These are phyloP conservation scores for Citrus sinensis DNA, from an alignment of 345 rosid species.

Conservation along the genomic window DVS_A1.0 CM039167.1:9292001-9292500, in stretches of 20 bases:
- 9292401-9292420: constrained; percentile 64
- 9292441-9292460: constrained; percentile 91
- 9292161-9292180: constrained; percentile 23
- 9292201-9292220: constrained; percentile 25
- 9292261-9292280: constrained; percentile 18
- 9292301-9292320: constrained; percentile 35
- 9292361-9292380: constrained; percentile 60
- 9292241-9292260: constrained; percentile 19
- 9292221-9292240: constrained; percentile 17
- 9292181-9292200: constrained; percentile 29
- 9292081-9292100: constrained; percentile 97
- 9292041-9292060: constrained; percentile 85
- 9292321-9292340: constrained; percentile 43
- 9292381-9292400: constrained; percentile 82
- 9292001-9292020: constrained; percentile 81
- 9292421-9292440: constrained; percentile 95
- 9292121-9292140: constrained; percentile 32
- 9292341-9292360: constrained; percentile 52
- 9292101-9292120: constrained; percentile 53
- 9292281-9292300: constrained; percentile 20
- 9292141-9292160: constrained; percentile 30
- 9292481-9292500: constrained; percentile 97
- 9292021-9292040: constrained; percentile 74
- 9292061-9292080: constrained; percentile 95
- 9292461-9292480: constrained; percentile 58